Evolutionary conservation across 1,284 basidiomycete genomes (phyloP).

Genomic region (Cryptococcus sp.): DNA sequence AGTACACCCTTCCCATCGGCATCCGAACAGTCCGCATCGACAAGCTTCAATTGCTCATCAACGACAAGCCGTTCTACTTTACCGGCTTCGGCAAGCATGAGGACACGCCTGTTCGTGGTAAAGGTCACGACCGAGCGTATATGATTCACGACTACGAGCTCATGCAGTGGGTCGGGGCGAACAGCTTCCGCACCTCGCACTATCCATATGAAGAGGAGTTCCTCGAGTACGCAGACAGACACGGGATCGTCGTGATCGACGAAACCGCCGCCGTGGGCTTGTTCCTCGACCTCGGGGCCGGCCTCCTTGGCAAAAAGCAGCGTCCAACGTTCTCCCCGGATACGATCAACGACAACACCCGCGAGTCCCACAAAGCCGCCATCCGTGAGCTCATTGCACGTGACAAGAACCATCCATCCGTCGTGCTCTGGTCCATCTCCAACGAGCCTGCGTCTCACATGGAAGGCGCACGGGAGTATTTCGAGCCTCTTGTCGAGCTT

Average conservation of each 20-base stretch:
- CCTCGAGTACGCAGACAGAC: constrained; percentile 29
- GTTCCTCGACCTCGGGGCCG: constrained; percentile 23
- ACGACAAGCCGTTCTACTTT: constrained; percentile 34
- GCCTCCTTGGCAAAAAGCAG: constrained; percentile 14
- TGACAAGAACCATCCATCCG: constrained; percentile 36
- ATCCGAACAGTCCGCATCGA: constrained; percentile 26
- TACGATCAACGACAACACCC: constrained; percentile 26
- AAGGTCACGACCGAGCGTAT: constrained; percentile 34
- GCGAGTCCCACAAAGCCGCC: constrained; percentile 18
- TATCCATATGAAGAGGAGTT: constrained; percentile 37
- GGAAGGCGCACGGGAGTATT: constrained; percentile 21
- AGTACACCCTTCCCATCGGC: constrained; percentile 28
- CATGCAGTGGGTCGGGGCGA: constrained; percentile 32
- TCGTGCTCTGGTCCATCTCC: constrained; percentile 35
- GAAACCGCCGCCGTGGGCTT: constrained; percentile 34
- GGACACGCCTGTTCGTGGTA: constrained; percentile 32
- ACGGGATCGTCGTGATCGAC: constrained; percentile 32
- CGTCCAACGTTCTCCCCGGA: constrained; percentile 17
- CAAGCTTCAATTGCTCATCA: constrained; percentile 29
- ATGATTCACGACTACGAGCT: constrained; percentile 38
- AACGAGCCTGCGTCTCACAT: constrained; percentile 31
- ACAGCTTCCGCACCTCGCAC: constrained; percentile 35
- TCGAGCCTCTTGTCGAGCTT: constrained; percentile 27
- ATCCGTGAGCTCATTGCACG: constrained; percentile 29
- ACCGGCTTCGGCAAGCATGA: constrained; percentile 30